These are phyloP conservation scores for Trypanosoma rangeli DNA, from an alignment of 208 protist species.

Conservation along the genomic window DNA sequence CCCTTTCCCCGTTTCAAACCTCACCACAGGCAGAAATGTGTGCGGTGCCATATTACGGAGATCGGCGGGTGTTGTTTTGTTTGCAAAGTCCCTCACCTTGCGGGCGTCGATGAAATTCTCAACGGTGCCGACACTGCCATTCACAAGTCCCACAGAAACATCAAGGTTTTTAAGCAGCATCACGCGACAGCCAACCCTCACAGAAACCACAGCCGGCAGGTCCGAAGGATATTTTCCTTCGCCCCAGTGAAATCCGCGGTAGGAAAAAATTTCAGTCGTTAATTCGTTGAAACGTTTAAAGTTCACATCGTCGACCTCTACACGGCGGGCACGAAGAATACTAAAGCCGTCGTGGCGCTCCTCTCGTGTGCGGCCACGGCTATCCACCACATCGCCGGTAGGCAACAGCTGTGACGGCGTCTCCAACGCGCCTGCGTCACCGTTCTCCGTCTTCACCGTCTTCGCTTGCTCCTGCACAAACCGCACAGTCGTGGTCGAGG, in stretches of 20 bases:
- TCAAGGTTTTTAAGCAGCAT: constrained; percentile 90
- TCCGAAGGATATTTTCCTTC: constrained; percentile 38
- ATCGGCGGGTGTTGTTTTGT: constrained; percentile 17
- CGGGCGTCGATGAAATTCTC: constrained; percentile 56
- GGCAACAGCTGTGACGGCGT: neutral
- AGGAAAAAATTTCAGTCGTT: constrained; percentile 41
- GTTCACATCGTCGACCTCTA: constrained; percentile 70
- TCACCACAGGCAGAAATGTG: constrained; percentile 56
- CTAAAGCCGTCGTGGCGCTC: constrained; percentile 64
- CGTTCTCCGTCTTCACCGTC: neutral
- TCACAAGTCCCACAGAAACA: constrained; percentile 59
- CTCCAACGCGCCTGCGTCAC: neutral
- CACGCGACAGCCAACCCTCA: constrained; percentile 80
- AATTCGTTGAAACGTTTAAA: constrained; percentile 56
- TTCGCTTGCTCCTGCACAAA: constrained; percentile 24
- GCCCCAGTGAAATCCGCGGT: constrained; percentile 52
- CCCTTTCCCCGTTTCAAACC: constrained; percentile 35
- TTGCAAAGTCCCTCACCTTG: constrained; percentile 39
- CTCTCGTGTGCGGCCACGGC: constrained; percentile 15
- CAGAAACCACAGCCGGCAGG: constrained; percentile 37
- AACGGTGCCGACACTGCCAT: constrained; percentile 79
- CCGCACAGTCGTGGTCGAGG: constrained; percentile 26
- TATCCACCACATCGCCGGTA: constrained; percentile 12
- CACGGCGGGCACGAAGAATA: constrained; percentile 55
- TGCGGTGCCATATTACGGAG: constrained; percentile 11